These are phyloP conservation scores for Metschnikowia drakensbergensis DNA, from an alignment of 805 yeast species.

Conservation along the genomic window DNA sequence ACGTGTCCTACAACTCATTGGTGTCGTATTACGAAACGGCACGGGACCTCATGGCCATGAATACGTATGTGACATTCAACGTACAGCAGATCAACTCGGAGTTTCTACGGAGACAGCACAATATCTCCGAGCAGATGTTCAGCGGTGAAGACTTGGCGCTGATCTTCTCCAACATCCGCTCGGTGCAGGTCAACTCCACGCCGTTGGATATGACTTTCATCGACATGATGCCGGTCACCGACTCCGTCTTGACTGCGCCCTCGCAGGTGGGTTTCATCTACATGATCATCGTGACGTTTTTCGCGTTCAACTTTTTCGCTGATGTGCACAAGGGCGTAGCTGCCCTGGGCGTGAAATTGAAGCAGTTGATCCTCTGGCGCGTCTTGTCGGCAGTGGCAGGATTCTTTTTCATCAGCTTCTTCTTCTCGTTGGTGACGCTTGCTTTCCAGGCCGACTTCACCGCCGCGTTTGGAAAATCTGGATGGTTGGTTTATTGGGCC, in stretches of 20 bases:
- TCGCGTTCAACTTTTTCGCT: slow-evolving; percentile 60
- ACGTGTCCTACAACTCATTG: slow-evolving; percentile 29
- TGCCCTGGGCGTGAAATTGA: slow-evolving; percentile 36
- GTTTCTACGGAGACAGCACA: slow-evolving; percentile 26
- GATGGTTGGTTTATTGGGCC: slow-evolving; percentile 76
- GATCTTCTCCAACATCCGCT: slow-evolving; percentile 12
- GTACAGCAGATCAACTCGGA: slow-evolving; percentile 33
- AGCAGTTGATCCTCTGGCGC: slow-evolving; percentile 51
- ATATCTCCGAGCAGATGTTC: slow-evolving; percentile 18
- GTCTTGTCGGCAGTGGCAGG: slow-evolving; percentile 46
- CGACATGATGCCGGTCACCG: slow-evolving; percentile 50
- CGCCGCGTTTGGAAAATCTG: slow-evolving; percentile 57
- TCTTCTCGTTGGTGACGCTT: slow-evolving; percentile 56
- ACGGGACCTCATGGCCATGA: slow-evolving; percentile 53
- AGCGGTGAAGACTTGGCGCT: slow-evolving; percentile 14
- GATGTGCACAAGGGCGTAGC: slow-evolving; percentile 51
- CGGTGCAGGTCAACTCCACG: slow-evolving; percentile 22
- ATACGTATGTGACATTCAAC: slow-evolving; percentile 38
- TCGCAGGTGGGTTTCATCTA: slow-evolving; percentile 73
- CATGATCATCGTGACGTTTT: slow-evolving; percentile 66
- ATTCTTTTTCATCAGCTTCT: slow-evolving; percentile 55
- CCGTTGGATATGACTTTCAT: slow-evolving; percentile 32
- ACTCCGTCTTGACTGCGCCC: slow-evolving; percentile 58
- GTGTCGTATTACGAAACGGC: slow-evolving; percentile 57
- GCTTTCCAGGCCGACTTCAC: slow-evolving; percentile 65